A percentile compares a stretch with the other conserved stretches of the same genome.
Evolutionary conservation across 306 rosid species (phyloP).

Genomic region (Notholithocarpus densiflorus): DNA sequence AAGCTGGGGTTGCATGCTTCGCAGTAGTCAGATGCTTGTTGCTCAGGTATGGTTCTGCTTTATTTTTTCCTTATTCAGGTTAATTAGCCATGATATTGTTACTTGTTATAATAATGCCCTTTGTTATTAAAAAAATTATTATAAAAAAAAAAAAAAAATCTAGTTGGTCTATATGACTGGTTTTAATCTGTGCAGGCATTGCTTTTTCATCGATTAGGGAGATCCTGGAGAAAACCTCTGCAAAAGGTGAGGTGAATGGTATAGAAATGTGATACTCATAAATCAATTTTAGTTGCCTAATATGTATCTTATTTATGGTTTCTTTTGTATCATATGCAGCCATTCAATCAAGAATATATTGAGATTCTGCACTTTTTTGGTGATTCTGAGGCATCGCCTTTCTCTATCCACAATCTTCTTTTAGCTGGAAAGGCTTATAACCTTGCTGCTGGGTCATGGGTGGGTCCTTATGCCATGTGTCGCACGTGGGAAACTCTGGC

Average conservation of each 20-base stretch:
- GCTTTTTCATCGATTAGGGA: slow-evolving; percentile 78
- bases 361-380: slow-evolving; percentile 72
- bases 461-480: slow-evolving; percentile 99
- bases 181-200: slow-evolving; percentile 57
- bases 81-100: background rate
- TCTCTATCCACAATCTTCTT: slow-evolving; percentile 90
- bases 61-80: background rate
- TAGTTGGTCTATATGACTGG: background rate
- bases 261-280: slow-evolving; percentile 5
- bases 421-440: slow-evolving; percentile 81
- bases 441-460: slow-evolving; percentile 96
- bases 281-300: too few relatives aligned
- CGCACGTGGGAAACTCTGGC: slow-evolving; percentile 90
- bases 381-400: slow-evolving; percentile 66
- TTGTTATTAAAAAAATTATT: too few relatives aligned
- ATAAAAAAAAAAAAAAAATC: background rate
- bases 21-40: slow-evolving; percentile 98
- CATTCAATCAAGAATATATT: slow-evolving; percentile 62
- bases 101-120: background rate
- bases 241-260: slow-evolving; percentile 57
- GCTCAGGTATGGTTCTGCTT: slow-evolving; percentile 64
- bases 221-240: slow-evolving; percentile 72
- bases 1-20: slow-evolving; percentile 96
- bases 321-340: slow-evolving; percentile 40
- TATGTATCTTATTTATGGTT: background rate